Evolutionary conservation across 345 rosid genomes (phyloP), one percentile per base, ranked within the genome.

Genomic region (Dipteronia sinensis): DNA sequence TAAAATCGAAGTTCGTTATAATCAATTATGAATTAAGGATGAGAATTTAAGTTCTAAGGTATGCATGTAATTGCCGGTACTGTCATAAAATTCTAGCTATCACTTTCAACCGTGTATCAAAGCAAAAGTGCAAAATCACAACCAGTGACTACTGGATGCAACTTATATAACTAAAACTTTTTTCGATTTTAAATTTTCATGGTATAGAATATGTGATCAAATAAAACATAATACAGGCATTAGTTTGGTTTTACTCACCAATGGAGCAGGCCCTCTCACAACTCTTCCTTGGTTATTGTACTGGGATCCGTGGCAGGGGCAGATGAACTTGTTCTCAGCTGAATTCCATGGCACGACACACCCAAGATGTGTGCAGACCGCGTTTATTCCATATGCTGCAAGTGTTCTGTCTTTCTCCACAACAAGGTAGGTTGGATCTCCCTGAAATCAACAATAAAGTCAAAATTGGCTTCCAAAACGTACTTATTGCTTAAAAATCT

Each of bases 231-330:
- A 34, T 13, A 63, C 4, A 13, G 44, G 16, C 58, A 42, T 17
- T 29, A n/a, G 44, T 3, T 64, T 27, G 16, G 69, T 64, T 40
- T 6, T 0, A 80, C 94, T 89, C 80, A 95, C 98, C 91, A 95
- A 81, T 53, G 99, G 99, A 7, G 98, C 98, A 27, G 99, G 99
- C 53, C 99, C 99, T 85, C 99, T 85, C 69, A 95, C 98, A 51
- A 95, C 99, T 88, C 85, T 91, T 69, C 99, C 99, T 87, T 95
- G 96, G 9, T 94, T 84, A 27, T 95, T 95, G 93, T 95, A 95
- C 79, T 95, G 98, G n/a, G 99, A 95, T 49, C 97, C 98, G 74
- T 95, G 98, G 90, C 98, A 95, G 31, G 98, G 99, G 78, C 99
- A 93, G 71, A 95, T 87, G 87, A 93, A 93, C 86, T 91, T 93